Evolutionary conservation across 768 basidiomycete species (phyloP).

Genomic region (Agaricus subrufescens): DNA sequence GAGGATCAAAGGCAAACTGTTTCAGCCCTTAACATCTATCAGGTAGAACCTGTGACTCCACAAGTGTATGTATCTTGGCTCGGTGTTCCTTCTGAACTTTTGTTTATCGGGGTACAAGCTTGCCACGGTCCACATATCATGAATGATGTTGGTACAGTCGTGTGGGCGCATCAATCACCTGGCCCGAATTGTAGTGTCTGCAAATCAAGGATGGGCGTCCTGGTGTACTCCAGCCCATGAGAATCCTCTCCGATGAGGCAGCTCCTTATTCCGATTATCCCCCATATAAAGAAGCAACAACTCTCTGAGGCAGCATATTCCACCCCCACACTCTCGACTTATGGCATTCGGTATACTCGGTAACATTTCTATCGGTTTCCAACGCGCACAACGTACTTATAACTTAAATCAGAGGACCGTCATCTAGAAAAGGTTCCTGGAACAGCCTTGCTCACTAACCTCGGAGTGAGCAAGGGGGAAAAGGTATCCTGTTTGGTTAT

Average conservation of each 20-base stretch:
- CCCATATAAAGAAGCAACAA: too few relatives aligned
- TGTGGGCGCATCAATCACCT: too few relatives aligned
- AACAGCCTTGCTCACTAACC: constrained; percentile 35
- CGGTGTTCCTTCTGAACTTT: too few relatives aligned
- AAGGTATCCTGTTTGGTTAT: constrained; percentile 15
- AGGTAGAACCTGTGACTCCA: background rate
- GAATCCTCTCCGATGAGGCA: too few relatives aligned
- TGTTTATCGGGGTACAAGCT: too few relatives aligned
- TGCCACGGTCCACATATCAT: too few relatives aligned
- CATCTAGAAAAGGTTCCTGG: constrained; percentile 33
- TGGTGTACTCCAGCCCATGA: too few relatives aligned
- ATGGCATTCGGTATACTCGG: constrained; percentile 36
- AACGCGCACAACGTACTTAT: background rate
- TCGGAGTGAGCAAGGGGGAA: constrained; percentile 29
- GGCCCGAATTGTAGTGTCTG: too few relatives aligned
- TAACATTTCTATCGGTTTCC: constrained; percentile 11
- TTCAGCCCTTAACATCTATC: background rate
- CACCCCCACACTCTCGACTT: background rate
- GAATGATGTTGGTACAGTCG: too few relatives aligned
- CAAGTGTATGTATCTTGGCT: background rate
- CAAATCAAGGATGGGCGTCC: too few relatives aligned
- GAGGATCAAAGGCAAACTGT: background rate
- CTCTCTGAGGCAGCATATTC: too few relatives aligned
- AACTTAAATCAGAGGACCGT: constrained; percentile 26
- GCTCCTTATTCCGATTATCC: too few relatives aligned